Base-by-base conservation (phyloP, 768 basidiomycete genomes). In the Trametes cinnabarina region DNA sequence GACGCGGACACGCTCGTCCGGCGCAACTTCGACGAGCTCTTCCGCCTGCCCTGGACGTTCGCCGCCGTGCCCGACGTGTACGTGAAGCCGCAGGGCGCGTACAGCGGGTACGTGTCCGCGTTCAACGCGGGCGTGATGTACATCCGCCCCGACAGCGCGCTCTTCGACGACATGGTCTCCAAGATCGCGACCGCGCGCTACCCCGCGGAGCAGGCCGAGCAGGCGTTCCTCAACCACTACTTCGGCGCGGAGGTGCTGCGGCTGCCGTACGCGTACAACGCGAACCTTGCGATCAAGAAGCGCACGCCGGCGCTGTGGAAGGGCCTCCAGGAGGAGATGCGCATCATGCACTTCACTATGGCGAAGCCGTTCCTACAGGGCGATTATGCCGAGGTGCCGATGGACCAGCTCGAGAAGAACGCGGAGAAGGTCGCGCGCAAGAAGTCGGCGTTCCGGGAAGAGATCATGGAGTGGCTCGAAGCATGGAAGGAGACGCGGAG, bases 201-300 rank as follows among this genome's bases (percentile, higher is more conserved):
- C 60, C 68, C 72, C 4, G 62, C 75, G 9, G 58, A 71, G 28
- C 65, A 75, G 47, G 79, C 79, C 2, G 74, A 76, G 46, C 76
- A 78, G 66, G 74, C 77, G 12, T 82, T 80, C 63, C 62, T 76
- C 22, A 76, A 76, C 56, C 55, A 67, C 22, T 76, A 73, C 61
- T 76, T 71, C 47, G 73, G 68, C 46, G 65, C 67, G 14, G 69
- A 73, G 47, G 65, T 56, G 23, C 57, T 72, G 32, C 67, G 68
- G 6, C 68, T 76, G 19, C 74, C 74, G 20, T 73, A 72, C 55
- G 44, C 63, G 32, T 76, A 74, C 63, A 74, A 74, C 51, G 74
- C 65, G 14, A 74, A 74, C 62, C 65, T 75, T n/a, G 73, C 67
- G 3, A 72, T 74, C 61, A 73, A 68, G 63, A 57, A 61, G 47